Conservation (phyloP, 345 rosid species). For the Eucalyptus globulus region DNA sequence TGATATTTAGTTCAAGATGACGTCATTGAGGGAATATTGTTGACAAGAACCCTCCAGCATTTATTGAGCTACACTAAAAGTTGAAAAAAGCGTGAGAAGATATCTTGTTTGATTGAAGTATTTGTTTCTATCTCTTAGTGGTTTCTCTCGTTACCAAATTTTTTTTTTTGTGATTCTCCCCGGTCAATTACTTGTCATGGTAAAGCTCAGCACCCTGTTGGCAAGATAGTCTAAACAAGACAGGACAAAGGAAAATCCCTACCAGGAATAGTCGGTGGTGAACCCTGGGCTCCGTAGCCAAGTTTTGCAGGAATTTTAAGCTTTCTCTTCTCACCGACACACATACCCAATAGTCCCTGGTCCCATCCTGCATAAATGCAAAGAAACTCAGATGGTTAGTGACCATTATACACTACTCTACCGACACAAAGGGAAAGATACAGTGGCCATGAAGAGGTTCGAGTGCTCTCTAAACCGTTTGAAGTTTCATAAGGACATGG, state of each 20-base stretch:
- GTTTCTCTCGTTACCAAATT: not conserved
- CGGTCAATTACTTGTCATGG: not conserved
- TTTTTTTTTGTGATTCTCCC: not conserved
- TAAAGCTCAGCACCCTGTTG: not conserved
- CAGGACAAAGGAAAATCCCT: not conserved
- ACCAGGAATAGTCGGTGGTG: constrained; percentile 96
- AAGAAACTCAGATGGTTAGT: not conserved
- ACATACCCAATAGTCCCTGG: constrained; percentile 83
- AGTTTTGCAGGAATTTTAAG: constrained; percentile 90
- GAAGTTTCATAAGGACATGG: not conserved
- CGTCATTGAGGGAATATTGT: not conserved
- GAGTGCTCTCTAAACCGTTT: not conserved
- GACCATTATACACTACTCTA: not conserved
- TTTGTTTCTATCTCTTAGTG: not conserved
- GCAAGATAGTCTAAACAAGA: not conserved
- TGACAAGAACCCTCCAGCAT: not conserved
- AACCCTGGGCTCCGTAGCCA: constrained; percentile 85
- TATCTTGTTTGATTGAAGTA: not conserved
- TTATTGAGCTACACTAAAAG: not conserved
- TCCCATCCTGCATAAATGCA: constrained; percentile 64
- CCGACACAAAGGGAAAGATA: not conserved
- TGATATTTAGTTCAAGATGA: not conserved
- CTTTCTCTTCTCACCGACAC: constrained; percentile 92
- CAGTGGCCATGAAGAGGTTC: not conserved
- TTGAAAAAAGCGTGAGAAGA: not conserved